Evolutionary conservation across 352 stramenopile species (phyloP).

Genomic region (Phytophthora pinifolia): DNA sequence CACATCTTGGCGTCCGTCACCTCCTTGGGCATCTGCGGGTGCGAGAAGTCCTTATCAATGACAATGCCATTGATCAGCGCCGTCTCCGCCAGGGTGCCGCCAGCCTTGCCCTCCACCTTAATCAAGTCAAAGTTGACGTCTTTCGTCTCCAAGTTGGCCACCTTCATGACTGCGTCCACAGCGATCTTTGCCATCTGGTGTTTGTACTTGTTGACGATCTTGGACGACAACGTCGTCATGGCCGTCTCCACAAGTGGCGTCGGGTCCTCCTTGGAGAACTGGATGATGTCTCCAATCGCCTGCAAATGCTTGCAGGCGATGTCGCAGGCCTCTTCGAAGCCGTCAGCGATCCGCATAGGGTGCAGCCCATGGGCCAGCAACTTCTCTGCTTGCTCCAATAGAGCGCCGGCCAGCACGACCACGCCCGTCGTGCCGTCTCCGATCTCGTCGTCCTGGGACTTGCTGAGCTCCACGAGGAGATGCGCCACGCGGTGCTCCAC

Average conservation of each 20-base stretch:
- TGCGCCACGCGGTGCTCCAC: conserved; percentile 98
- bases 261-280: conserved; percentile 96
- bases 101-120: conserved; percentile 98
- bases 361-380: conserved; percentile 97
- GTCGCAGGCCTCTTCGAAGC: conserved; percentile 98
- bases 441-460: conserved; percentile 99
- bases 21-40: conserved; percentile 98
- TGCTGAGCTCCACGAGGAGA: conserved; percentile 98
- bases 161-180: conserved; percentile 97
- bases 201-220: conserved; percentile 99
- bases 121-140: conserved; percentile 99
- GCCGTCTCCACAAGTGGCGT: conserved; percentile 96
- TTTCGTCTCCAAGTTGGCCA: conserved; percentile 97
- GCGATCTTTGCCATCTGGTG: conserved; percentile 99
- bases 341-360: conserved; percentile 98
- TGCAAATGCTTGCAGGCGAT: conserved; percentile 96
- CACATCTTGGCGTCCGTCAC: conserved; percentile 98
- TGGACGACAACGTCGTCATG: conserved; percentile 98
- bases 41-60: conserved; percentile 99
- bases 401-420: conserved; percentile 96
- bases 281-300: conserved; percentile 94
- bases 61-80: conserved; percentile 98
- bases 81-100: conserved; percentile 97
- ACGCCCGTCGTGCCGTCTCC: conserved; percentile 99
- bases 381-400: conserved; percentile 98